These are phyloP conservation scores for Podospora comata DNA, from an alignment of 495 filamentous ascomycete genomes.

Conservation along the genomic window DNA sequence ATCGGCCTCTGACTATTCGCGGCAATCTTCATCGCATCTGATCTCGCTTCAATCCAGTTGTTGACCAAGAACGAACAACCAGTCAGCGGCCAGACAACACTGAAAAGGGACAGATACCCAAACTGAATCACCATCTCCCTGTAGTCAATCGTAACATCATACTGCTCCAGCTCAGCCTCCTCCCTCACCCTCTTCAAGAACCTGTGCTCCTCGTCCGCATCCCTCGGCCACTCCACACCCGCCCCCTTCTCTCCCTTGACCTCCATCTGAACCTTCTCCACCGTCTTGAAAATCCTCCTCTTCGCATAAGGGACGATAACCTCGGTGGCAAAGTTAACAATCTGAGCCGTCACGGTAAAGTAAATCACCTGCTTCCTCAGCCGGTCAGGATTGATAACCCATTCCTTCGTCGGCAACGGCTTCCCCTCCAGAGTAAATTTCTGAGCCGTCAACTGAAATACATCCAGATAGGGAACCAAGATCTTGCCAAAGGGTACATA, in stretches of 20 bases:
- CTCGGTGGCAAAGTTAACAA: constrained; percentile 83
- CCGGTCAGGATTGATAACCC: constrained; percentile 79
- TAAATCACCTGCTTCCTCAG: constrained; percentile 93
- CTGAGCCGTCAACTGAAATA: constrained; percentile 75
- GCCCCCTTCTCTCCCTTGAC: constrained; percentile 43
- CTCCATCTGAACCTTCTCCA: constrained; percentile 65
- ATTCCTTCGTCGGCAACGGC: constrained; percentile 61
- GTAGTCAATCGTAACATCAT: constrained; percentile 84
- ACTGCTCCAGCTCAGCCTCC: constrained; percentile 80
- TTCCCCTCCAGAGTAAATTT: constrained; percentile 72
- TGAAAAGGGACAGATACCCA: constrained; percentile 89
- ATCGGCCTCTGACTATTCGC: constrained; percentile 83
- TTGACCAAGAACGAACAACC: constrained; percentile 87
- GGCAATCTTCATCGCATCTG: constrained; percentile 93
- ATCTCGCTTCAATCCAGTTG: constrained; percentile 93
- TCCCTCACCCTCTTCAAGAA: constrained; percentile 79
- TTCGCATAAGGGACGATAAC: constrained; percentile 82
- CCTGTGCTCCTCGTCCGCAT: constrained; percentile 67
- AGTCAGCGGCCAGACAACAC: constrained; percentile 87
- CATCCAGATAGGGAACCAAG: constrained; percentile 84
- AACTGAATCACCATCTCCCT: constrained; percentile 96
- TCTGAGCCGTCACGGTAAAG: constrained; percentile 92
- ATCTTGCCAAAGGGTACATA: constrained; percentile 90
- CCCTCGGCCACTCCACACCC: constrained; percentile 44
- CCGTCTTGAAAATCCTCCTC: constrained; percentile 66